These are phyloP conservation scores for Mucor saturninus DNA, from an alignment of 371 early-diverging fungal genomes.

Conservation along the genomic window DNA sequence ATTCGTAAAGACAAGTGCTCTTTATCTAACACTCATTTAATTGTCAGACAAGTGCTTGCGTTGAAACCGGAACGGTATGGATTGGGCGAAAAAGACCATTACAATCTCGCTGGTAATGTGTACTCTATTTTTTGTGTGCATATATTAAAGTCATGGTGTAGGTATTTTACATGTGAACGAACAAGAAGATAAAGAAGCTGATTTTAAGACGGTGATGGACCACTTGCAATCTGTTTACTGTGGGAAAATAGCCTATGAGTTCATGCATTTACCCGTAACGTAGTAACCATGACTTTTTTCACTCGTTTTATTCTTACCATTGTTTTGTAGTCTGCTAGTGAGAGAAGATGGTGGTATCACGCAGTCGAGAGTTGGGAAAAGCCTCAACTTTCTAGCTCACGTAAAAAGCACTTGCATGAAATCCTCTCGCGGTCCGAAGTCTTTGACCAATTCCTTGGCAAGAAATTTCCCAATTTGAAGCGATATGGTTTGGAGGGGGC, in stretches of 20 bases:
- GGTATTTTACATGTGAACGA: slow-evolving; percentile 85
- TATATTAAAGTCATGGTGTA: no score
- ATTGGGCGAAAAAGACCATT: slow-evolving; percentile 44
- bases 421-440: slow-evolving; percentile 81
- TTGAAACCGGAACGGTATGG: slow-evolving; percentile 87
- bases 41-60: slow-evolving; percentile 64
- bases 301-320: slow-evolving; percentile 2
- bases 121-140: background rate
- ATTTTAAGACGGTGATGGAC: slow-evolving; percentile 69
- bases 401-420: slow-evolving; percentile 77
- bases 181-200: slow-evolving; percentile 56
- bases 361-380: slow-evolving; percentile 81
- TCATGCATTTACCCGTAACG: slow-evolving; percentile 88
- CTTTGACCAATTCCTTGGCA: slow-evolving; percentile 96
- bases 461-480: slow-evolving; percentile 93
- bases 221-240: slow-evolving; percentile 82
- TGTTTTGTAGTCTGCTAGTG: slow-evolving; percentile 69
- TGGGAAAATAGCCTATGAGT: slow-evolving; percentile 92
- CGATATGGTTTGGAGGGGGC: slow-evolving; percentile 96
- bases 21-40: background rate
- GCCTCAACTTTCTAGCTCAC: slow-evolving; percentile 54
- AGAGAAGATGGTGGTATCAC: slow-evolving; percentile 89
- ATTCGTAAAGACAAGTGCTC: background rate
- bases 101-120: slow-evolving; percentile 65
- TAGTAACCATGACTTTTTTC: no score